Conservation (phyloP, 2,329 filamentous ascomycete genomes). For the Sporothrix schenckii region DNA sequence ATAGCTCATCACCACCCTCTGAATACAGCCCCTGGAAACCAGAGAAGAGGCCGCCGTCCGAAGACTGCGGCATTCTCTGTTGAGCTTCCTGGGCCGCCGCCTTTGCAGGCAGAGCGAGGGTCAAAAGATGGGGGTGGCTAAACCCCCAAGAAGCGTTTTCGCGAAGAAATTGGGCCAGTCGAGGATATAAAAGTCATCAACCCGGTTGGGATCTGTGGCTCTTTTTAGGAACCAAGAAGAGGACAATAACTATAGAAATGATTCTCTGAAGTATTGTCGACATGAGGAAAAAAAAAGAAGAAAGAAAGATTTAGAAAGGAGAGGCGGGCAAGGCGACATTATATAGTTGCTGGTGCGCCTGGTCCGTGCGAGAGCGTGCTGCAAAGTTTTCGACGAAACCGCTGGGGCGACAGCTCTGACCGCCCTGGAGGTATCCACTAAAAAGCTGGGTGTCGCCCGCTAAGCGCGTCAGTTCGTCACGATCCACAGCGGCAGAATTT, state of each 20-base stretch:
- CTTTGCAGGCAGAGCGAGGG: constrained; percentile 65
- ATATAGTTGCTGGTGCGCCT: constrained; percentile 46
- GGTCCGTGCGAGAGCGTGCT: constrained; percentile 29
- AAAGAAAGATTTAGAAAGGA: constrained; percentile 44
- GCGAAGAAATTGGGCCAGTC: constrained; percentile 46
- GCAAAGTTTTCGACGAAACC: not conserved
- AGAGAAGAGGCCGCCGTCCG: constrained; percentile 26
- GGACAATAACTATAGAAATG: constrained; percentile 98
- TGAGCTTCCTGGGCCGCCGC: constrained; percentile 51
- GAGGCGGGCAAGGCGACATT: constrained; percentile 40
- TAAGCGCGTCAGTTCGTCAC: not conserved
- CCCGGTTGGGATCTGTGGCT: constrained; percentile 95
- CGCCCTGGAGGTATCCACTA: constrained; percentile 4
- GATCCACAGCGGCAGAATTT: constrained; percentile 24
- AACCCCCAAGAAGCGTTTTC: constrained; percentile 29
- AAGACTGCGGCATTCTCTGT: constrained; percentile 7
- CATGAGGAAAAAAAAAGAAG: constrained; percentile 57
- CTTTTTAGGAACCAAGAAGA: constrained; percentile 87
- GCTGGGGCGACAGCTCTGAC: constrained; percentile 11
- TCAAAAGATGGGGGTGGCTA: constrained; percentile 67
- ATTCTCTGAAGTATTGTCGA: constrained; percentile 77
- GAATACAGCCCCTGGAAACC: constrained; percentile 58
- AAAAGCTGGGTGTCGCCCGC: not conserved
- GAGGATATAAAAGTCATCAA: constrained; percentile 88
- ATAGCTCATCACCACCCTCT: constrained; percentile 96